phyloP scores from a whole-genome alignment of 495 filamentous ascomycete species.

The Podospora didyma region DNA sequence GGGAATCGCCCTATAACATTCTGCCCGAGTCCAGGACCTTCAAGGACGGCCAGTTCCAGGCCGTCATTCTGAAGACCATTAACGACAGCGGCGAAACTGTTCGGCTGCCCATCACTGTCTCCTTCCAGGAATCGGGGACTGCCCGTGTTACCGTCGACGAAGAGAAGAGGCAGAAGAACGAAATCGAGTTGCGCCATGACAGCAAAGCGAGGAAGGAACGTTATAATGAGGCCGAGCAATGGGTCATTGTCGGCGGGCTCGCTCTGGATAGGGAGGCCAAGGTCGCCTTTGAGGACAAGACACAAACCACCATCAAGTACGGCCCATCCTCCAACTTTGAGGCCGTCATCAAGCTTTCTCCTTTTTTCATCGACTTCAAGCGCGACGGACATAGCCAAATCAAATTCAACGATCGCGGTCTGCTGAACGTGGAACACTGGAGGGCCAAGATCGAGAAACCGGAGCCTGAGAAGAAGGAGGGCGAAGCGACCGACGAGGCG shows the following conservation, averaged over 20 bases:
- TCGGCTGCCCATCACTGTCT: conserved; percentile 75
- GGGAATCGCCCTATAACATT: conserved; percentile 80
- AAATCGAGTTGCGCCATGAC: conserved; percentile 79
- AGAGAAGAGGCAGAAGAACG: conserved; percentile 79
- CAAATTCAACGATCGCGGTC: conserved; percentile 78
- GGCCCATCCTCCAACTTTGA: conserved; percentile 72
- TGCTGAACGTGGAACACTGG: conserved; percentile 95
- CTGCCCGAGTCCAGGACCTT: conserved; percentile 66
- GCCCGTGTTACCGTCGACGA: conserved; percentile 88
- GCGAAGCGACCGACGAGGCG: conserved; percentile 31
- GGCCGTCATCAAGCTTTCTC: conserved; percentile 74
- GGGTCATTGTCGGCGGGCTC: conserved; percentile 78
- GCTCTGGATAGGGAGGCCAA: conserved; percentile 64
- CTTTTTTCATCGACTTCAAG: conserved; percentile 82
- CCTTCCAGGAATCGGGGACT: conserved; percentile 83
- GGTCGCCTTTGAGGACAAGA: conserved; percentile 51
- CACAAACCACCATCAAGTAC: conserved; percentile 72
- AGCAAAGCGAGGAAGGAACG: conserved; percentile 86
- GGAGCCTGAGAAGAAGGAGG: conserved; percentile 48
- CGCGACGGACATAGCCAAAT: conserved; percentile 78
- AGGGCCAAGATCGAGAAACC: conserved; percentile 74
- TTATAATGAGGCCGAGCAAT: conserved; percentile 86
- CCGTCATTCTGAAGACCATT: conserved; percentile 71
- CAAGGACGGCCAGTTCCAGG: conserved; percentile 75
- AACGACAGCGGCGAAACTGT: conserved; percentile 57